phyloP scores from a whole-genome alignment of 257 asterid species.

The Apocynum venetum region DNA sequence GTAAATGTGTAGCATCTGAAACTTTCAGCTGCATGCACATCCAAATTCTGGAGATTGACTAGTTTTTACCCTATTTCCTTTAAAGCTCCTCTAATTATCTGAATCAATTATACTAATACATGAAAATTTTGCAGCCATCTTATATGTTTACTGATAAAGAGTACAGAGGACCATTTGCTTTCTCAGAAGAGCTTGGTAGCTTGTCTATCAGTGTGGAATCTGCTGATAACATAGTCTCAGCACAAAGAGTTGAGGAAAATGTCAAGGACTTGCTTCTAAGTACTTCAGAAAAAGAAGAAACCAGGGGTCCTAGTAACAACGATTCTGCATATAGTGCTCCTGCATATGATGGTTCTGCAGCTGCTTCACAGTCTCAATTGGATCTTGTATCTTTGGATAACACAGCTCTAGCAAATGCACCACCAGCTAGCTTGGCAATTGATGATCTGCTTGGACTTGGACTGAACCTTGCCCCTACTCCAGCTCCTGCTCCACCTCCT shows the following conservation, averaged over 20 bases:
- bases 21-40: neutral
- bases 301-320: slow-evolving; percentile 45
- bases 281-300: slow-evolving; percentile 83
- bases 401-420: slow-evolving; percentile 37
- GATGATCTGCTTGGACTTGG: slow-evolving; percentile 91
- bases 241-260: slow-evolving; percentile 79
- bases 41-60: neutral
- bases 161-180: slow-evolving; percentile 93
- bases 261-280: slow-evolving; percentile 84
- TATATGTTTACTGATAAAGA: slow-evolving; percentile 98
- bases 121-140: slow-evolving; percentile 70
- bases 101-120: neutral
- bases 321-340: slow-evolving; percentile 80
- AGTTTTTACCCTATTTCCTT: neutral
- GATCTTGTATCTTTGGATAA: slow-evolving; percentile 80
- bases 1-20: neutral
- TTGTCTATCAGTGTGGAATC: slow-evolving; percentile 62
- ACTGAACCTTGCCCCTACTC: slow-evolving; percentile 43
- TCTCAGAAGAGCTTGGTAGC: slow-evolving; percentile 78
- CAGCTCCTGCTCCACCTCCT: slow-evolving; percentile 47
- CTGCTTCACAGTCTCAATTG: slow-evolving; percentile 35
- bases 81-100: neutral
- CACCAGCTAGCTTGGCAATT: slow-evolving; percentile 54
- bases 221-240: slow-evolving; percentile 45
- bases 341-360: slow-evolving; percentile 46